Base-by-base conservation (phyloP, 768 basidiomycete species). In the Zangia roseola region DNA sequence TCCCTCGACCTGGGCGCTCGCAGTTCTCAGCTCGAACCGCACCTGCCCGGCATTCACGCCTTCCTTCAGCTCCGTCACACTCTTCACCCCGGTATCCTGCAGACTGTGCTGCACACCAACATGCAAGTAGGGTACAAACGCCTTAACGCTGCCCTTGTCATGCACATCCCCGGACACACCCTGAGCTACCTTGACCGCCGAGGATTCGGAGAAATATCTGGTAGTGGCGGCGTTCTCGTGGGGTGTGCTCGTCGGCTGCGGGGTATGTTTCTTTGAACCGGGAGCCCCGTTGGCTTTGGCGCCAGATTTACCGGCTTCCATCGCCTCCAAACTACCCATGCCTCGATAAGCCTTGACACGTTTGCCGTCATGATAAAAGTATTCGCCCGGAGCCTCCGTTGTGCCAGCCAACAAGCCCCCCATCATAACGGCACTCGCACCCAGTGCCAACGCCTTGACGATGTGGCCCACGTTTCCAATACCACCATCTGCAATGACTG, bases 321-420 rank as follows among this genome's bases (percentile, higher is more conserved):
- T 94, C 4, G 92, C 91, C 71, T 94, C 91, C 62, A 97, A 76
- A 62, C 87, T 90, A 17, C 97, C 95, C 97, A 99, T 99, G 5
- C 97, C 97, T 48, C 97, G 86, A 73, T 98, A 99, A 28, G 94
- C 85, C 80, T 99, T 99, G 66, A 98, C 93, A 40, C 97, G 87
- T 76, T 97, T 97, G 54, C 97, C 97, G 55, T 97, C 94, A 64
- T 98, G 94, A 72, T 95, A 99, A 69, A 97, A 98, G 76, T 97
- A 99, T 73, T 98, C 94, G 59, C 97, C 97, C 0, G 97, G 97
- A 0, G 94, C 92, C 69, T 99, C 95, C 54, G 91, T 86, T 30
- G 97, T 98, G 25, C 95, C 95, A 2, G 97, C 97, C 23, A 99
- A 77, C 40, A 98, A 71, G 9, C 92, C 87, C 38, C 97, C 97